Percentiles rank a stretch among this genome's conserved stretches.
phyloP scores from a whole-genome alignment of 345 rosid genomes.

The rapeseed (Brassica napus) region Da-Ae NC_063441.1:12374001-12374500 shows the following conservation, averaged over 20 bases:
- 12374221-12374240: conserved; percentile 94
- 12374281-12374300: conserved; percentile 86
- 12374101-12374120: not conserved
- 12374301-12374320: conserved; percentile 92
- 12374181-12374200: conserved; percentile 86
- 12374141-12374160: conserved; percentile 51
- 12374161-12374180: conserved; percentile 92
- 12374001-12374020: conserved; percentile 3
- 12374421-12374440: conserved; percentile 10
- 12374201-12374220: conserved; percentile 54
- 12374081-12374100: not conserved
- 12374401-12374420: conserved; percentile 11
- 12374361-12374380: conserved; percentile 64
- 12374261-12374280: conserved; percentile 86
- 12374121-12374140: not conserved
- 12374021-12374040: not conserved
- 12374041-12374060: not conserved
- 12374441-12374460: conserved; percentile 16
- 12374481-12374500: conserved; percentile 92
- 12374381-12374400: not conserved
- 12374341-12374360: conserved; percentile 81
- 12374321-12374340: conserved; percentile 85
- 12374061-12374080: conserved; percentile 5
- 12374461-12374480: conserved; percentile 75
- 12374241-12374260: conserved; percentile 90